Evolutionary conservation across 805 yeast species (phyloP), one percentile per base, ranked within the genome.

Genomic region (Metschnikowia anglica): DNA sequence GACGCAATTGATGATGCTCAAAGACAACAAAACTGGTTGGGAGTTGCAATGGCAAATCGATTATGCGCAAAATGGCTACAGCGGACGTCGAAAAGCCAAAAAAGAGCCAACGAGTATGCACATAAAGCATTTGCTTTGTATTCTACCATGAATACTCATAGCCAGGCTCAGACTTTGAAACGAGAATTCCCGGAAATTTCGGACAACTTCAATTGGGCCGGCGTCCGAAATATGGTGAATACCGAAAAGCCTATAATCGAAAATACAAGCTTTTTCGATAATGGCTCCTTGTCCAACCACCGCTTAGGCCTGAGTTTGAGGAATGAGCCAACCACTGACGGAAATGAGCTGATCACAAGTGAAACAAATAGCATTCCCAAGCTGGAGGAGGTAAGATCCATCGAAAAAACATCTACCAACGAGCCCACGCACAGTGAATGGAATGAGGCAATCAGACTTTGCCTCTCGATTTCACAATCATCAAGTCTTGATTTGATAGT

Each of bases 391-490:
- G 34, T 41, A 21, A 36, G 23, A 19, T 26, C 34, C 17, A 19
- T 31, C 13, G 41, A 41, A 27, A 41, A 13, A 11, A 17, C 26
- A n/a, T 12, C 37, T 8, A 26, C 21, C 11, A 27, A 15, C 8
- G 45, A 41, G 9, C 49, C 43, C n/a, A 42, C 47, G 5, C 41
- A 46, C 29, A 41, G 44, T 16, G 55, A 52, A n/a, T 43, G 51
- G 48, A 63, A 63, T 33, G 52, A 52, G n/a, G 75, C 76, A 0
- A 59, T 76, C 39, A 63, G 63, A 39, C 68, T 77, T 2, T 74
- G 79, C 48, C 59, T 75, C n/a, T 66, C 68, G 11, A 73, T 76
- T n/a, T 69, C 78, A 2, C 79, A 74, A 48, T 66, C 75, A 5
- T 64, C 69, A 11, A 65, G 67, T 37, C 57, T 61, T 32, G 62